Evolutionary conservation across 2,329 filamentous ascomycete genomes (phyloP), one percentile per base, ranked within the genome.

Genomic region (Dendrostoma leiphaemia): DNA sequence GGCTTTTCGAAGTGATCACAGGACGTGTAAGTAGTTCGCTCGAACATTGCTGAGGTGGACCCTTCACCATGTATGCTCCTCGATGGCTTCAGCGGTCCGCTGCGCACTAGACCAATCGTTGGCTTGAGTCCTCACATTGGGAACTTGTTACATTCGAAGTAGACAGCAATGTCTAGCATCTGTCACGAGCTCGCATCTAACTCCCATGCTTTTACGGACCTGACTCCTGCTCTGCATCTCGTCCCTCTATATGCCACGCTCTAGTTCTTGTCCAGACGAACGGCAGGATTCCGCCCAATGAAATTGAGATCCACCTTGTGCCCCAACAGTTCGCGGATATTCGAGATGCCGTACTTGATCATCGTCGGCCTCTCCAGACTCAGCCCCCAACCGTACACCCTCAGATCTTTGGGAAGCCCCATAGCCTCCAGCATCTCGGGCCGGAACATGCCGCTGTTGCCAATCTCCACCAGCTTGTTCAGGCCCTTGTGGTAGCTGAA

Each of bases 391-490:
- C 94, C 94, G 69, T 96, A 97, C 9, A 97, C 92, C 59, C 89
- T 80, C 84, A 97, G 85, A 66, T 96, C 89, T 74, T 87, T 91
- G 23, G 92, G 92, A 66, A 97, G 73, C 31, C 93, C 93, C 92
- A 97, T 96, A 5, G 91, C 80, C 74, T 96, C 89, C 66, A 97
- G 73, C 93, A 97, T 97, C 74, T 99, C 94, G 2, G 94, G 92
- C 62, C 94, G 82, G 85, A 99, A 99, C 92, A 99, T 97, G 60
- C 94, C 94, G 64, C 88, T 93, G 77, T 99, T 97, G 57, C 94
- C 94, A 68, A 97, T 97, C 76, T 97, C 94, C 24, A 97, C 90
- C 76, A 95, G 88, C 78, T 96, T 96, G 65, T 84, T 84, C 47
- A 97, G 77, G 3, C 91, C 93, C 65, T 88, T 83, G 78, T 97